These are phyloP conservation scores for Typha latifolia DNA, from an alignment of 176 grass and related monocot species.

Conservation along the genomic window DNA sequence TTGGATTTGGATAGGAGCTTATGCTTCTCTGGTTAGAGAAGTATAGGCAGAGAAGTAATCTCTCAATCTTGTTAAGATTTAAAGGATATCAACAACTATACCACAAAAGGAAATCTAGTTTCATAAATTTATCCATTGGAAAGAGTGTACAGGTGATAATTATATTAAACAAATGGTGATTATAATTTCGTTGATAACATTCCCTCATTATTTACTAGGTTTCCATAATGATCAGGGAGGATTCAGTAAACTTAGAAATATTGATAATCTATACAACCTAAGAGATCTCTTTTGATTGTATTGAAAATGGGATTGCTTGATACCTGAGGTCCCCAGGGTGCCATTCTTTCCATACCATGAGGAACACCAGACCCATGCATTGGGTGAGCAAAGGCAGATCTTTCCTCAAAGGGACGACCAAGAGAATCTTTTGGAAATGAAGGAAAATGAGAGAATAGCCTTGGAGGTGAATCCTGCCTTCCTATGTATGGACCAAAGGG, in stretches of 20 bases:
- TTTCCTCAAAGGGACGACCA: conserved; percentile 44
- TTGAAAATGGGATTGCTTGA: background rate
- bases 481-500: conserved; percentile 53
- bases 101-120: too few relatives aligned
- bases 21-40: too few relatives aligned
- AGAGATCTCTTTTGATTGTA: background rate
- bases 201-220: too few relatives aligned
- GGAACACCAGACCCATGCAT: conserved; percentile 8
- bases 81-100: too few relatives aligned
- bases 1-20: too few relatives aligned
- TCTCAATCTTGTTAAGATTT: too few relatives aligned
- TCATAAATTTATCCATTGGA: too few relatives aligned
- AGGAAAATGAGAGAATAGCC: conserved; percentile 28
- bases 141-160: too few relatives aligned
- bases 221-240: too few relatives aligned
- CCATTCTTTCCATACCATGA: conserved; percentile 32
- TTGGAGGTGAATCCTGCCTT: conserved; percentile 44
- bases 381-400: conserved; percentile 13
- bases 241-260: background rate
- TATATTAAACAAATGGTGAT: too few relatives aligned
- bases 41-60: too few relatives aligned
- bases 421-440: conserved; percentile 57
- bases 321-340: conserved; percentile 57
- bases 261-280: background rate
- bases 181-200: too few relatives aligned